Evolutionary conservation across 176 grass and related monocot species (phyloP), one percentile per base, ranked within the genome.

Genomic region (Triticum turgidum): DNA sequence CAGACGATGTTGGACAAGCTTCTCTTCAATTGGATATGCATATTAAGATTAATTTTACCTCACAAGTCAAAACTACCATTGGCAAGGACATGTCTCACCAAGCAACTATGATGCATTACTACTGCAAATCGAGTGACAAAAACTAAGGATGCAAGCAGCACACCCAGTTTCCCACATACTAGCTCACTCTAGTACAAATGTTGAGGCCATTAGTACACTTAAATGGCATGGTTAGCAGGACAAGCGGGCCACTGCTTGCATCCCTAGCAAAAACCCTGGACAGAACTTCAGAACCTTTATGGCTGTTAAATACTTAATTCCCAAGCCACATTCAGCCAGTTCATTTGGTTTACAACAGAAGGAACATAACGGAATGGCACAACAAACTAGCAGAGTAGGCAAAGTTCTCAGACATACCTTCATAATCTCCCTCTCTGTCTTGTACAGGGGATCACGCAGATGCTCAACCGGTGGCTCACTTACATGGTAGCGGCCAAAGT

Each of bases 401-500:
- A 49, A 47, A 49, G 56, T 21, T 74, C 21, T 51, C 27, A 67
- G 18, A 65, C 72, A 80, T 87, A 98, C 96, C 96, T 98, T 98
- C 86, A 92, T 79, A 73, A 95, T 86, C 73, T 95, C 89, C 91
- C 78, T 86, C 58, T 98, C 90, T 0, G 89, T 88, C 89, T 95
- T 95, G 71, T 95, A 91, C 11, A 96, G 38, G 27, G 96, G 91
- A 89, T 93, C 90, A 32, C 88, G 84, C 74, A 89, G 76, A 58
- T 79, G 82, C 59, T 96, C 92, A 54, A 94, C 90, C 9, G 97
- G 90, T 47, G 97, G 97, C 77, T 98, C 97, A 7, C 79, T 95
- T 35, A 95, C 92, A 22, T 98, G 81, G 82, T 88, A 96, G 38
- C 85, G 30, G 2, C 88, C 90, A 65, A 91, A 98, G 64, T 90